Conservation (phyloP, 2,329 filamentous ascomycete species). For the Aspergillus proliferans region DNA sequence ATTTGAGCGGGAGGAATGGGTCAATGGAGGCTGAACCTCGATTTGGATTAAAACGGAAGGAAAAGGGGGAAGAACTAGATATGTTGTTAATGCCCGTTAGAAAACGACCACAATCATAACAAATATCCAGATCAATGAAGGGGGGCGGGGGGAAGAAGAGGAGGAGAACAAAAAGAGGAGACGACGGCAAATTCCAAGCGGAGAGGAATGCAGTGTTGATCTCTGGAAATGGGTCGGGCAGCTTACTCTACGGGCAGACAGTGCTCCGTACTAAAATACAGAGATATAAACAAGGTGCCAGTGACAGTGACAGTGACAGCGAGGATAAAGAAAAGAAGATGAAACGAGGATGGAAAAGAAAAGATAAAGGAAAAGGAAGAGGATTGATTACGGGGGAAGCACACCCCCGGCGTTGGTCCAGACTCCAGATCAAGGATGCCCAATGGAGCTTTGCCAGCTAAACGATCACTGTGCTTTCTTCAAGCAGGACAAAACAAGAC, state of each 20-base stretch:
- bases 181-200: background rate
- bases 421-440: no score
- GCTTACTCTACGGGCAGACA: background rate
- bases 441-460: no score
- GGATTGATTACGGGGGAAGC: no score
- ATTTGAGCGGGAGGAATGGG: no score
- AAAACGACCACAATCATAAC: background rate
- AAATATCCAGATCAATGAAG: conserved; percentile 1
- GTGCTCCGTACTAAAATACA: background rate
- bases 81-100: no score
- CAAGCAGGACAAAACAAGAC: no score
- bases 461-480: no score
- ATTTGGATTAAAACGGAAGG: background rate
- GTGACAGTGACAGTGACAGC: background rate
- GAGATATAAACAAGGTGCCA: background rate
- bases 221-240: background rate
- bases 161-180: conserved; percentile 1
- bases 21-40: no score
- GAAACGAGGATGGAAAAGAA: no score
- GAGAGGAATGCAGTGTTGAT: conserved; percentile 1
- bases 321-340: no score
- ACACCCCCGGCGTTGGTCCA: no score
- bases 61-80: background rate
- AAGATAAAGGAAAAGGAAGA: no score
- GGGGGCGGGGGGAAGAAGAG: conserved; percentile 1